Evolutionary conservation across 1,284 basidiomycete genomes (phyloP).

Genomic region (Ganoderma multipileum): DNA sequence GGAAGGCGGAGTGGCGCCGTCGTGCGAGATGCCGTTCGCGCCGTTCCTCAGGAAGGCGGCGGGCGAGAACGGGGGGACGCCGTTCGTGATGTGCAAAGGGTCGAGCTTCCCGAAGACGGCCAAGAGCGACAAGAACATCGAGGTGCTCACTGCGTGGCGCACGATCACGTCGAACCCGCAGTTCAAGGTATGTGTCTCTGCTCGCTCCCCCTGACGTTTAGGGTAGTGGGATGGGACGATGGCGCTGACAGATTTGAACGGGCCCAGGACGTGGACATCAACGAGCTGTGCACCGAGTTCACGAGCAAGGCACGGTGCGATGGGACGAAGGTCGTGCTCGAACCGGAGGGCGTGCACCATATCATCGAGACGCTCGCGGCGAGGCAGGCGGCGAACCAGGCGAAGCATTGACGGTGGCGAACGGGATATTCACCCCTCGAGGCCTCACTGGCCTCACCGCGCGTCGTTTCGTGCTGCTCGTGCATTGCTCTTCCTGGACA

Average conservation of each 20-base stretch:
- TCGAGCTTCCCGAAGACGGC: conserved; percentile 69
- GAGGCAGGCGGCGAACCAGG: conserved; percentile 33
- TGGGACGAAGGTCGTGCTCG: conserved; percentile 79
- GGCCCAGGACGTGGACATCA: conserved; percentile 74
- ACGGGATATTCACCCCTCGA: not conserved
- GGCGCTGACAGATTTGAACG: conserved; percentile 20
- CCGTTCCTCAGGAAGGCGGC: conserved; percentile 36
- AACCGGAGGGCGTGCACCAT: conserved; percentile 69
- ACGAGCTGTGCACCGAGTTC: conserved; percentile 77
- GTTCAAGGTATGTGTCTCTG: conserved; percentile 54
- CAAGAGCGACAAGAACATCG: conserved; percentile 74
- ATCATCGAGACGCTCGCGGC: conserved; percentile 63
- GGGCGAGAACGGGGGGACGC: conserved; percentile 41
- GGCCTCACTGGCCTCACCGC: too few relatives aligned
- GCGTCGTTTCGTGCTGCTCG: too few relatives aligned
- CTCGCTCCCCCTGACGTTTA: not conserved
- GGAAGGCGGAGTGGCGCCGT: conserved; percentile 8
- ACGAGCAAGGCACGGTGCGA: conserved; percentile 81
- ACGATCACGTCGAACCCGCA: conserved; percentile 74
- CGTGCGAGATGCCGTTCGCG: conserved; percentile 35
- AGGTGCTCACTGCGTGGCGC: conserved; percentile 78
- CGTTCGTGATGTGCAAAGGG: conserved; percentile 67
- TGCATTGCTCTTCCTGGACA: not conserved
- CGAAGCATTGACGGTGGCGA: conserved; percentile 28
- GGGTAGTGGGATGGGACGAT: not conserved